Percentiles rank a stretch among this genome's conserved stretches.
phyloP scores from a whole-genome alignment of 2,329 filamentous ascomycete species.

The Microdochium trichocladiopsis region DNA sequence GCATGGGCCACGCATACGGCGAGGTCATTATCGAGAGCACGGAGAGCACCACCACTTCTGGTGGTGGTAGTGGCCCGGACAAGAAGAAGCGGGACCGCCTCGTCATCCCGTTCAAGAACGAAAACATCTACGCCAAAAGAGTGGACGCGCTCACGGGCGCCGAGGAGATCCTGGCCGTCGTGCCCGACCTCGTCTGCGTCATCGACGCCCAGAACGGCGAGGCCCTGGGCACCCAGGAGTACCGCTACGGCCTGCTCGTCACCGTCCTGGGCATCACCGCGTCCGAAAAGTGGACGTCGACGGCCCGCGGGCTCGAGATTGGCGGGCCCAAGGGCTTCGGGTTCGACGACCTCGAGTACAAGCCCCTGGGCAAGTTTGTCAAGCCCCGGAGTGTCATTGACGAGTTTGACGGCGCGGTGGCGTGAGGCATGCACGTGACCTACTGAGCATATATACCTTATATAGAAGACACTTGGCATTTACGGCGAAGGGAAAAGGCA shows the following conservation, averaged over 20 bases:
- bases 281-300: slow-evolving; percentile 34
- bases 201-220: slow-evolving; percentile 50
- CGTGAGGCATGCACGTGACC: too few relatives aligned
- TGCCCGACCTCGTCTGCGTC: slow-evolving; percentile 49
- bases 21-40: slow-evolving; percentile 48
- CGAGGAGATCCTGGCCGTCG: slow-evolving; percentile 37
- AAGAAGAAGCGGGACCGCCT: slow-evolving; percentile 8
- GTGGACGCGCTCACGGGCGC: slow-evolving; percentile 26
- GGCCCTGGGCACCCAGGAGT: slow-evolving; percentile 50
- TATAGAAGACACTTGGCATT: too few relatives aligned
- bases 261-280: slow-evolving; percentile 39
- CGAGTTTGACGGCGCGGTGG: slow-evolving; percentile 25
- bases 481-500: too few relatives aligned
- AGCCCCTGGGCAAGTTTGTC: slow-evolving; percentile 37
- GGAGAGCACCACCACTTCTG: slow-evolving; percentile 22
- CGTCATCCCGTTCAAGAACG: slow-evolving; percentile 66
- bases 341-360: slow-evolving; percentile 38
- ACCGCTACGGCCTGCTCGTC: slow-evolving; percentile 44
- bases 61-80: slow-evolving; percentile 1
- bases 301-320: slow-evolving; percentile 36
- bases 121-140: slow-evolving; percentile 57
- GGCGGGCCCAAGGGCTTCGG: slow-evolving; percentile 43
- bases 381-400: slow-evolving; percentile 47
- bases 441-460: too few relatives aligned
- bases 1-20: slow-evolving; percentile 52